Evolutionary conservation across 768 basidiomycete species (phyloP).

Genomic region (Rhodosporidiobolus odoratus): DNA sequence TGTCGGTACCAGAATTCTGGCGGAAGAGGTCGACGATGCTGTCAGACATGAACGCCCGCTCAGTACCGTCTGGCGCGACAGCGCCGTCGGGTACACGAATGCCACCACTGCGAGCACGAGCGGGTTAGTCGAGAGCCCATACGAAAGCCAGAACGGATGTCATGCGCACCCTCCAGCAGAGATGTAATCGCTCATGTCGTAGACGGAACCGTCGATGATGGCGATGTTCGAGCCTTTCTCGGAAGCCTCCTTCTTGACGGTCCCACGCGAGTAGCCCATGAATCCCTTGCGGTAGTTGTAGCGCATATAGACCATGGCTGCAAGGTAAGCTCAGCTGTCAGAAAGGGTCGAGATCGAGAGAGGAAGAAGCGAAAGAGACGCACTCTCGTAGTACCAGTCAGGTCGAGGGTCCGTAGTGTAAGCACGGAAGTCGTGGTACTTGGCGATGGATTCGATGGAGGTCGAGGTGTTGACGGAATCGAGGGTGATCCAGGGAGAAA

Average conservation of each 20-base stretch:
- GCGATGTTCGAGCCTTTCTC: slow-evolving; percentile 58
- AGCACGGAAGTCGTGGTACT: slow-evolving; percentile 94
- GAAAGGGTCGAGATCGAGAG: background rate
- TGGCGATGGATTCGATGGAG: slow-evolving; percentile 58
- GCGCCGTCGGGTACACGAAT: slow-evolving; percentile 41
- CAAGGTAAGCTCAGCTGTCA: background rate
- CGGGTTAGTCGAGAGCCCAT: background rate
- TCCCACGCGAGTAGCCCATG: slow-evolving; percentile 71
- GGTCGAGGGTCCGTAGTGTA: slow-evolving; percentile 82
- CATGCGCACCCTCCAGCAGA: slow-evolving; percentile 51
- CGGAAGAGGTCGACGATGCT: slow-evolving; percentile 69
- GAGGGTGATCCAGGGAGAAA: slow-evolving; percentile 77
- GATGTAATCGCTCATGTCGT: slow-evolving; percentile 79
- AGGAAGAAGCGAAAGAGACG: background rate
- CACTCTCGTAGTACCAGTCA: slow-evolving; percentile 88
- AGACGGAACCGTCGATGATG: slow-evolving; percentile 80
- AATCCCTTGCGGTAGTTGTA: slow-evolving; percentile 84
- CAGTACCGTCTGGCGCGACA: slow-evolving; percentile 44
- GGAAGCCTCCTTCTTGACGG: slow-evolving; percentile 52
- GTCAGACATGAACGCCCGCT: slow-evolving; percentile 67
- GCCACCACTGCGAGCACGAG: slow-evolving; percentile 31
- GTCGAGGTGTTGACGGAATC: slow-evolving; percentile 63
- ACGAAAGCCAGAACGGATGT: slow-evolving; percentile 22
- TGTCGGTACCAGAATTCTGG: slow-evolving; percentile 65
- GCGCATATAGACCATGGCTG: slow-evolving; percentile 72